Base-by-base conservation (phyloP, 2,329 filamentous ascomycete species). In the Bipolaris zeicola region DNA sequence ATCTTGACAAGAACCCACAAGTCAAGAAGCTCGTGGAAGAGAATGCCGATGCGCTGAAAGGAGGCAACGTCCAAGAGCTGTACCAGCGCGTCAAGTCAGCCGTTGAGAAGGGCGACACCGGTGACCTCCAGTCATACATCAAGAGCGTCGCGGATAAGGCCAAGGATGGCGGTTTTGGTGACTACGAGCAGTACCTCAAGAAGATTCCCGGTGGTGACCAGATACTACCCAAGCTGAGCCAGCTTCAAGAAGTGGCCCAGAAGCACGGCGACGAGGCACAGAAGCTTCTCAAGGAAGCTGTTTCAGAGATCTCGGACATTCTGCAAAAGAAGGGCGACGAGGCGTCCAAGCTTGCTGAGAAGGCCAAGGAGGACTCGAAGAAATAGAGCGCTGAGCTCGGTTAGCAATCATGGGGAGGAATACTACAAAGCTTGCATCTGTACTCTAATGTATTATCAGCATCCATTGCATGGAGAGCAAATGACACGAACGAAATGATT, bases 1-100 rank as follows among this genome's bases (percentile, higher is more conserved):
- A 86, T 57, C 81, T 92, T 0, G 89, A 92, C 64, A 91, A 91
- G 81, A 90, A 85, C 75, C 88, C 89, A n/a, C 80, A 90, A 77
- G 77, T 90, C 56, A 92, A 91, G 80, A 81, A 91, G 75, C 73
- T 91, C 0, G 71, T 92, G 1, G 88, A 91, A 78, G 80, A 89
- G 69, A 92, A 93, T 74, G 81, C 83, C 44, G 86, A 89, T 53
- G 76, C 82, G 0, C 76, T 93, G 46, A 91, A 89, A 78, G 78
- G 85, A 60, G 89, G 88, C 14, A 88, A 91, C 64, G 76, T 85
- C 13, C 78, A 79, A 47, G 85, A 90, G 64, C 74, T 91, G 0
- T 88, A 88, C 68, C 78, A 85, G 49, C 84, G 86, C 71, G 80
- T 87, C 50, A 86, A 85, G 75, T 79, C 82, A 1, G 85, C 87